Percentiles rank a stretch among this genome's conserved stretches.
Conservation (phyloP, 495 filamentous ascomycete species). For the Penicillium goetzii region DNA sequence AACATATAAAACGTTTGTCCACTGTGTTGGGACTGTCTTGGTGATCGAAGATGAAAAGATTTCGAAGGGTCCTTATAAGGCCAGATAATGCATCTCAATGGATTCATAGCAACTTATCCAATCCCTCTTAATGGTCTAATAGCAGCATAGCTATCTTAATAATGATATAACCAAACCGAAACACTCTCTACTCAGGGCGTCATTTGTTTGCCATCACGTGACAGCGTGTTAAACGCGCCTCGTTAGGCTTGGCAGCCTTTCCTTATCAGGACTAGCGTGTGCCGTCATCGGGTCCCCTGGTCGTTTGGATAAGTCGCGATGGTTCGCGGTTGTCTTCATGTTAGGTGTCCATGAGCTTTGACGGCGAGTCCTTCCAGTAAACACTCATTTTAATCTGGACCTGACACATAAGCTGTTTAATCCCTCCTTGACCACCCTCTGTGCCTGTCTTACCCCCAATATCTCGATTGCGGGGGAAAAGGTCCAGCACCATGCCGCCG, state of each 20-base stretch:
- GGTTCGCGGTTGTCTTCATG: background rate
- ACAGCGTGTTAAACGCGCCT: conserved; percentile 14
- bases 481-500: conserved; percentile 9
- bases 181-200: background rate
- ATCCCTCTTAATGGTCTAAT: background rate
- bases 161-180: background rate
- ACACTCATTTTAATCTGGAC: background rate
- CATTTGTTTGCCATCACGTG: conserved; percentile 12
- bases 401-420: no score
- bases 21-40: no score
- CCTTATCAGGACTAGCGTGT: conserved; percentile 18
- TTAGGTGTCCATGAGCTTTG: background rate
- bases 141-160: background rate
- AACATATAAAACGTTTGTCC: no score
- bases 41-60: no score
- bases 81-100: no score
- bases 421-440: background rate
- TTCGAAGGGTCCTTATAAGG: no score
- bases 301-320: background rate
- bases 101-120: no score
- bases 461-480: background rate
- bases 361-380: background rate
- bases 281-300: background rate
- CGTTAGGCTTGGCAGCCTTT: background rate
- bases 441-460: background rate